Conservation (phyloP, 805 yeast species). For the Candida silvatica region DNA sequence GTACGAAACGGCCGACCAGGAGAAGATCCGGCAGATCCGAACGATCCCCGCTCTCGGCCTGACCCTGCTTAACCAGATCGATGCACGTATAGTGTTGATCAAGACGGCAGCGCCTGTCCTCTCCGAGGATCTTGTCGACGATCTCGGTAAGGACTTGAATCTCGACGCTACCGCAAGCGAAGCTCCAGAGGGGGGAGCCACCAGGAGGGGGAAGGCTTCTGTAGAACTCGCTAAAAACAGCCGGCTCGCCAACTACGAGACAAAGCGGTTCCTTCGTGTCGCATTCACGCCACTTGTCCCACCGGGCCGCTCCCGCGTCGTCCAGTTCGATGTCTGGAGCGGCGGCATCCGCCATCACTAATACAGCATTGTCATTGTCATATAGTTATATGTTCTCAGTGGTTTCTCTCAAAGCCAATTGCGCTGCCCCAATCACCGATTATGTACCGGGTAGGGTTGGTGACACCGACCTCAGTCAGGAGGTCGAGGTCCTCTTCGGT, state of each 20-base stretch:
- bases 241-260: constrained; percentile 25
- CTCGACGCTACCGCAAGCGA: constrained; percentile 13
- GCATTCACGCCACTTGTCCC: constrained; percentile 22
- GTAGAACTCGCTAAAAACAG: constrained; percentile 16
- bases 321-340: constrained; percentile 27
- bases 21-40: constrained; percentile 21
- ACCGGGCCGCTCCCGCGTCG: constrained; percentile 9
- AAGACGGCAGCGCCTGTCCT: constrained; percentile 34
- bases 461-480: constrained; percentile 22
- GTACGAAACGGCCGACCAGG: constrained; percentile 24
- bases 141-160: constrained; percentile 25
- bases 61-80: constrained; percentile 43
- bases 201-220: too few species aligned
- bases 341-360: constrained; percentile 25
- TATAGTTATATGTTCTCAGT: neutral
- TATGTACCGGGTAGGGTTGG: constrained; percentile 25
- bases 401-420: constrained; percentile 28
- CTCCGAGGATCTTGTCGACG: constrained; percentile 26
- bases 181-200: too few species aligned
- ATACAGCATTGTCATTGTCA: neutral
- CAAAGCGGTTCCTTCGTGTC: constrained; percentile 19
- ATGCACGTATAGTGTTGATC: constrained; percentile 37
- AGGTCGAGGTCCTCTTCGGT: constrained; percentile 27
- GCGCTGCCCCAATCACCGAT: constrained; percentile 23
- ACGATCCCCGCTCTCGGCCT: constrained; percentile 48